A percentile compares a stretch with the other conserved stretches of the same genome.
Conservation (phyloP, 768 basidiomycete genomes). For the Lyophyllum atratum region DNA sequence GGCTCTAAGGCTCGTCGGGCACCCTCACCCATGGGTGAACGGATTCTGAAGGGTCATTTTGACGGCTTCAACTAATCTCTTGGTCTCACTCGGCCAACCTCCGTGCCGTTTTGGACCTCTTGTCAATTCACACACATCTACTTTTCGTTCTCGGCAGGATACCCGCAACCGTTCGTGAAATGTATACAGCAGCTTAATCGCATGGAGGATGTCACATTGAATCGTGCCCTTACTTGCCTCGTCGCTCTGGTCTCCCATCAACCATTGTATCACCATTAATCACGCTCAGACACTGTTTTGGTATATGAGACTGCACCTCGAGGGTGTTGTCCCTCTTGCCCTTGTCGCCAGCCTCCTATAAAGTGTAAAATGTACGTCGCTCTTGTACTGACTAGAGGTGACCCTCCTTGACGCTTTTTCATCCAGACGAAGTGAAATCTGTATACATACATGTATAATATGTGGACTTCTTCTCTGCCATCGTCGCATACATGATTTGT, state of each 20-base stretch:
- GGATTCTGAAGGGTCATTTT: slow-evolving; percentile 89
- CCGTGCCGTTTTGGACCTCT: slow-evolving; percentile 11
- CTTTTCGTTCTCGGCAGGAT: slow-evolving; percentile 32
- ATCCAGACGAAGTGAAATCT: not conserved
- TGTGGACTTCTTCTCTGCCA: not conserved
- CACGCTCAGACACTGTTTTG: not conserved
- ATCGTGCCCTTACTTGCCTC: not conserved
- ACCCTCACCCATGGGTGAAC: slow-evolving; percentile 89
- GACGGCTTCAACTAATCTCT: slow-evolving; percentile 77
- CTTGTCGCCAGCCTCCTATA: not conserved
- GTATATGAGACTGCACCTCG: not conserved
- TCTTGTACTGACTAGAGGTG: not conserved
- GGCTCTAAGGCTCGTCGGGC: slow-evolving; percentile 59
- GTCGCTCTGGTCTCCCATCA: not conserved
- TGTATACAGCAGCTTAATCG: slow-evolving; percentile 14
- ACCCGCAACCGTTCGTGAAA: slow-evolving; percentile 39
- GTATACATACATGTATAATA: slow-evolving; percentile 1
- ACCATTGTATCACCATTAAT: slow-evolving; percentile 6
- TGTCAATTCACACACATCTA: slow-evolving; percentile 1
- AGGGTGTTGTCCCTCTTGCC: slow-evolving; percentile 3
- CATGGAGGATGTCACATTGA: not conserved
- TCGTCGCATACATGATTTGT: slow-evolving; percentile 9
- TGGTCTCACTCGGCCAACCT: slow-evolving; percentile 11
- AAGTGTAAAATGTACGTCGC: slow-evolving; percentile 4
- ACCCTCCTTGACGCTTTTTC: not conserved